Evolutionary conservation across 2,329 filamentous ascomycete species (phyloP), one percentile per base, ranked within the genome.

Genomic region (Mycosphaerella arachidis): DNA sequence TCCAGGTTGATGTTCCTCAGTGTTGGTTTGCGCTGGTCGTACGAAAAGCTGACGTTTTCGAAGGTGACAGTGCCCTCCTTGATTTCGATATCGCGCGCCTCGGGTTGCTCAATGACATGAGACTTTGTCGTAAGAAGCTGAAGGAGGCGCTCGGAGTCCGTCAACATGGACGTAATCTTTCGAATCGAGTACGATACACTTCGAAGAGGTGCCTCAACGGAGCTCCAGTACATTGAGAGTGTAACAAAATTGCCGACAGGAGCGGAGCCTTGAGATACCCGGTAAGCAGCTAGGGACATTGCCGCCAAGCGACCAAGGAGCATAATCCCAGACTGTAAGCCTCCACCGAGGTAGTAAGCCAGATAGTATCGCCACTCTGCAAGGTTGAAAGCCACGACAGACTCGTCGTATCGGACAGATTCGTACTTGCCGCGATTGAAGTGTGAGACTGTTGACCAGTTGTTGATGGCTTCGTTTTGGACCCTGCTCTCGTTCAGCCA

Each of bases 101-200:
- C 74, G 1, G 77, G 73, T 35, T 73, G 74, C 48, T 87, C 82
- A 0, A 72, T 70, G 7, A 88, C 79, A 1, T 77, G 80, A 0
- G 85, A 79, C 59, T 86, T 81, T 6, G 82, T 84, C 52, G 82
- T 78, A 7, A 89, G 75, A 0, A 88, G 76, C 46, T 79, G 75
- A 16, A 84, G 77, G 6, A 88, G 75, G 4, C 84, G 80, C 67
- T 90, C 87, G 0, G 86, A 85, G 66, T 89, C 84, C 40, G 89
- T 82, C 29, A 90, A 74, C 52, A 84, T 80, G 20, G 75, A 74
- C 3, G 78, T 76, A 31, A 85, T 73, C 51, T 76, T 75, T 24
- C 76, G 75, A 58, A 82, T 79, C 30, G 78, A 79, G 63, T 75
- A 79, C 0, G 78, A 78, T 45, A 86, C 76, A 12, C 77, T 76